Evolutionary conservation across 768 basidiomycete species (phyloP).

Genomic region (Boletus tomentosulus): DNA sequence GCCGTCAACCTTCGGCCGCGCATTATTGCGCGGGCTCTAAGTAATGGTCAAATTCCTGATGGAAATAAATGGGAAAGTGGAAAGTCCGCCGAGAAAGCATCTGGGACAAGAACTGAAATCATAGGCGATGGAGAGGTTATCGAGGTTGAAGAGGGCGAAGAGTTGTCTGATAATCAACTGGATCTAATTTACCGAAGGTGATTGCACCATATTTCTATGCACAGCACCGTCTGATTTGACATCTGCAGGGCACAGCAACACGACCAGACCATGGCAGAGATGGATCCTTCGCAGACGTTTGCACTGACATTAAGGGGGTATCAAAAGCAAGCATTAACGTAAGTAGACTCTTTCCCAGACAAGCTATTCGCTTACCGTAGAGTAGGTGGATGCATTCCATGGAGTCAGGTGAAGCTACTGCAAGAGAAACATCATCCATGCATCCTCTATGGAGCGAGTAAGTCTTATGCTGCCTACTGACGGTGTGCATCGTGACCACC

Average conservation of each 20-base stretch:
- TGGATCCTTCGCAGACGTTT: slow-evolving; percentile 79
- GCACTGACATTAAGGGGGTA: slow-evolving; percentile 74
- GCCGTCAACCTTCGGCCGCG: slow-evolving; percentile 66
- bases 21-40: slow-evolving; percentile 37
- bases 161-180: slow-evolving; percentile 75
- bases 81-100: slow-evolving; percentile 34
- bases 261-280: slow-evolving; percentile 70
- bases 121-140: slow-evolving; percentile 79
- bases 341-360: slow-evolving; percentile 18
- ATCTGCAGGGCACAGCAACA: slow-evolving; percentile 72
- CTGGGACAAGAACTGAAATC: slow-evolving; percentile 51
- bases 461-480: slow-evolving; percentile 21
- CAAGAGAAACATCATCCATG: slow-evolving; percentile 67
- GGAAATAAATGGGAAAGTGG: slow-evolving; percentile 37
- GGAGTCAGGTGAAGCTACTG: slow-evolving; percentile 70
- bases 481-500: background rate
- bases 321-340: slow-evolving; percentile 90
- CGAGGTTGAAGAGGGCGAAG: slow-evolving; percentile 80
- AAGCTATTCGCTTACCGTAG: background rate
- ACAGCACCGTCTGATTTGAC: slow-evolving; percentile 3
- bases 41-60: slow-evolving; percentile 28
- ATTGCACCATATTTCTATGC: background rate
- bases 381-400: slow-evolving; percentile 87
- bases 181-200: slow-evolving; percentile 83
- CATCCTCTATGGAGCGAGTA: slow-evolving; percentile 96